Evolutionary conservation across 2,329 filamentous ascomycete genomes (phyloP).

Genomic region (Epichloe amarillans): DNA sequence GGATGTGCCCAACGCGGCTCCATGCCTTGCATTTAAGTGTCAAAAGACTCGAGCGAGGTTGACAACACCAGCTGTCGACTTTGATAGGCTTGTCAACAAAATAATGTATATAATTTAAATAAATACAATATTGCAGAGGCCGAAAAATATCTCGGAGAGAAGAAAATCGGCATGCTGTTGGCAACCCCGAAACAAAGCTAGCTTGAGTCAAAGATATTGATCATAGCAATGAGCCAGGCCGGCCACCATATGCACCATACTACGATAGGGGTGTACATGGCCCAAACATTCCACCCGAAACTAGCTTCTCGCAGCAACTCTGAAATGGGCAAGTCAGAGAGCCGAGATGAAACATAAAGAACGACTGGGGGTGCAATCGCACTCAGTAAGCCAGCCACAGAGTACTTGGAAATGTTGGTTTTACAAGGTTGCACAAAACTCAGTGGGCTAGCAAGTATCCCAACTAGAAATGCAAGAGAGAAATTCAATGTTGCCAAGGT

Average conservation of each 20-base stretch:
- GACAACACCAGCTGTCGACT: not conserved
- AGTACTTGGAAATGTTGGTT: conserved; percentile 24
- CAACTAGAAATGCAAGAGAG: conserved; percentile 73
- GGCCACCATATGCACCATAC: conserved; percentile 97
- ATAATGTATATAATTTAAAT: not conserved
- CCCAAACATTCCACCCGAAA: conserved; percentile 81
- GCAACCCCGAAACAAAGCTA: conserved; percentile 1
- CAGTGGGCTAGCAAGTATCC: conserved; percentile 64
- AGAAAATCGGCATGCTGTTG: not conserved
- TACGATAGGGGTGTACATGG: conserved; percentile 76
- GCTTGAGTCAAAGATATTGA: conserved; percentile 35
- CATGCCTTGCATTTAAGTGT: not conserved
- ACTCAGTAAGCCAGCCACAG: conserved; percentile 40
- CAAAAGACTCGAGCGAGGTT: not conserved
- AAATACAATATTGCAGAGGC: not conserved
- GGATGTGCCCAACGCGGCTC: not conserved
- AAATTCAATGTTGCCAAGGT: conserved; percentile 94
- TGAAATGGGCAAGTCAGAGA: conserved; percentile 29
- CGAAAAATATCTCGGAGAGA: not conserved
- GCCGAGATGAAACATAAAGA: conserved; percentile 31
- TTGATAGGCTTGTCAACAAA: not conserved
- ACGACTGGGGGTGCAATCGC: conserved; percentile 52
- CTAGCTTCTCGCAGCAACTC: conserved; percentile 58
- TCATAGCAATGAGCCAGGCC: conserved; percentile 60
- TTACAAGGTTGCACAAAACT: conserved; percentile 52